These are phyloP conservation scores for Colletotrichum aenigma DNA, from an alignment of 2,329 filamentous ascomycete genomes.

Conservation along the genomic window DNA sequence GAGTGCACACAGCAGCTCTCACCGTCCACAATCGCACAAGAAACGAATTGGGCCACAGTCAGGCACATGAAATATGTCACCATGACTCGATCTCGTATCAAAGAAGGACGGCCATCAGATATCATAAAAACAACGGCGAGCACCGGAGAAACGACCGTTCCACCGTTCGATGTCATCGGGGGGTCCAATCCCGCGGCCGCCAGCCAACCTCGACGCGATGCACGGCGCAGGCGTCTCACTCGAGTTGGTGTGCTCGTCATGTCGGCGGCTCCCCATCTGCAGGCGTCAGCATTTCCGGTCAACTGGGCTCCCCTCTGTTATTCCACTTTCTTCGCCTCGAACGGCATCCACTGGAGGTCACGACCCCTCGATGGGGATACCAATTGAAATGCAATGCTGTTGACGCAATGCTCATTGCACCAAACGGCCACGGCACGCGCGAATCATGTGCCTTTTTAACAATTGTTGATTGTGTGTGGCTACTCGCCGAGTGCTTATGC, in stretches of 20 bases:
- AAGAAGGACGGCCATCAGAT: background rate
- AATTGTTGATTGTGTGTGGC: background rate
- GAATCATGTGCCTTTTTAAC: background rate
- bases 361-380: background rate
- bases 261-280: background rate
- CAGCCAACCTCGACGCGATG: background rate
- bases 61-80: constrained; percentile 3
- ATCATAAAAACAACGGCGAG: background rate
- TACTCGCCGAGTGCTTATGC: background rate
- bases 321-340: constrained; percentile 6
- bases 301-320: background rate
- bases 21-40: background rate
- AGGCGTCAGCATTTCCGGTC: constrained; percentile 2
- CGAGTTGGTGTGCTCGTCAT: background rate
- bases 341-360: constrained; percentile 1
- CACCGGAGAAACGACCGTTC: background rate
- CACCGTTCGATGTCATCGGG: background rate
- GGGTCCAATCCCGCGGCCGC: background rate
- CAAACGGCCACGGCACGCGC: background rate
- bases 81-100: background rate
- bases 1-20: background rate
- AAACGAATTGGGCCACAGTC: constrained; percentile 3
- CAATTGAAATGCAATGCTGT: constrained; percentile 1
- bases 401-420: background rate
- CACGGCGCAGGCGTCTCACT: background rate